Percentiles rank a stretch among this genome's conserved stretches.
Conservation (phyloP, 2,329 filamentous ascomycete species). For the Monilinia aucupariae region DNA sequence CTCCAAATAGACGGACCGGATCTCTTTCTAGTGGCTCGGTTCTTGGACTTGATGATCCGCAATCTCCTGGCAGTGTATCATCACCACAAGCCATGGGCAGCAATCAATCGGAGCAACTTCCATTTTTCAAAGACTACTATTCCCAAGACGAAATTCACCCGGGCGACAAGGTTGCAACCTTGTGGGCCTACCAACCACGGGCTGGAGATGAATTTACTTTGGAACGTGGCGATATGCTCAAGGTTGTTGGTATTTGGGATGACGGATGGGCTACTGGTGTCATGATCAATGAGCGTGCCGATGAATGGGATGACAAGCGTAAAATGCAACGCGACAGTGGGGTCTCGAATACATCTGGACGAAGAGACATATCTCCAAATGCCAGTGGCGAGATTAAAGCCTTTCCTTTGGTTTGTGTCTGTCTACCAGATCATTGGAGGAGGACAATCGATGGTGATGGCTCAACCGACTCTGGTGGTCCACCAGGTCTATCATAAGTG, state of each 20-base stretch:
- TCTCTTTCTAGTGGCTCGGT: conserved; percentile 83
- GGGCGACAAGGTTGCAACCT: conserved; percentile 78
- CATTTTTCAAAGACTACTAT: conserved; percentile 98
- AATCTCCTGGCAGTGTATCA: conserved; percentile 73
- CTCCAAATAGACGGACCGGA: conserved; percentile 68
- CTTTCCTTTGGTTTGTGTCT: conserved; percentile 94
- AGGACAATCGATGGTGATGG: conserved; percentile 92
- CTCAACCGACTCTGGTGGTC: conserved; percentile 56
- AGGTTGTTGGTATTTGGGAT: conserved; percentile 97
- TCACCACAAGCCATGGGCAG: conserved; percentile 79
- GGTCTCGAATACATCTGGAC: conserved; percentile 72
- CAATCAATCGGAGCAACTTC: conserved; percentile 89
- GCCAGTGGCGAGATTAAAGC: conserved; percentile 83
- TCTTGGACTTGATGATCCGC: conserved; percentile 61
- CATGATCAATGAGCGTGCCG: conserved; percentile 72
- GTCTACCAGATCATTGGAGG: conserved; percentile 89
- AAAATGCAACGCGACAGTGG: conserved; percentile 86
- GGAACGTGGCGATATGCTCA: conserved; percentile 95
- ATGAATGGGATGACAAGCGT: conserved; percentile 77
- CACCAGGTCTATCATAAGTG: conserved; percentile 20
- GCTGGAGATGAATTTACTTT: conserved; percentile 89
- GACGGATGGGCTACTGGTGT: conserved; percentile 97
- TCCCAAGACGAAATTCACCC: conserved; percentile 94
- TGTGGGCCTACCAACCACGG: conserved; percentile 96
- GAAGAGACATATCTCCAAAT: conserved; percentile 60